Evolutionary conservation across 1,284 basidiomycete genomes (phyloP).

Genomic region (Papiliotrema terrestris): DNA sequence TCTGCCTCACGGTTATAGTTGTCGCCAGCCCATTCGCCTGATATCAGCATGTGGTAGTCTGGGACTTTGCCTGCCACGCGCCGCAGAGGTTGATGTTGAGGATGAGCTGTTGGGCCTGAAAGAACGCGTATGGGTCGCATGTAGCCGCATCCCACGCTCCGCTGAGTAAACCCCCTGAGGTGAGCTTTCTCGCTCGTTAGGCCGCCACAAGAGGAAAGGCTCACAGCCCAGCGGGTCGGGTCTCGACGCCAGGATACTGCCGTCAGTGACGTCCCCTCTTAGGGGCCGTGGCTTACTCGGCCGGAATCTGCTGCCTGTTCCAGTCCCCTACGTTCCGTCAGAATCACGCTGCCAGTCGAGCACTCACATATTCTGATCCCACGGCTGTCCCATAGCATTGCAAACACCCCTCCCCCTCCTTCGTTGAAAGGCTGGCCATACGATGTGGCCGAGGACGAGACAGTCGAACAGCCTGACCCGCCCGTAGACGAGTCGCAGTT

Average conservation of each 20-base stretch:
- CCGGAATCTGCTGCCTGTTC: slow-evolving; percentile 61
- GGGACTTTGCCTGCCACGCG: slow-evolving; percentile 7
- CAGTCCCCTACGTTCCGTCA: slow-evolving; percentile 56
- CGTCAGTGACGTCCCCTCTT: background rate
- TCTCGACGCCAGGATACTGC: slow-evolving; percentile 53
- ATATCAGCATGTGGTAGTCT: background rate
- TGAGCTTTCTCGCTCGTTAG: background rate
- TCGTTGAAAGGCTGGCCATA: slow-evolving; percentile 71
- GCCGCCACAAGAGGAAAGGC: background rate
- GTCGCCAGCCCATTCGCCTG: slow-evolving; percentile 62
- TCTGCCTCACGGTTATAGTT: slow-evolving; percentile 52
- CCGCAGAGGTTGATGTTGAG: slow-evolving; percentile 60
- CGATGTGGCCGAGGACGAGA: slow-evolving; percentile 55
- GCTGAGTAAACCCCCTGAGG: slow-evolving; percentile 57
- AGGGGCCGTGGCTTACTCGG: slow-evolving; percentile 52
- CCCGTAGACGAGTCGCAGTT: slow-evolving; percentile 40
- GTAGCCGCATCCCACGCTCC: slow-evolving; percentile 62
- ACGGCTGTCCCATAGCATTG: slow-evolving; percentile 62
- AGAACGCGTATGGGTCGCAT: slow-evolving; percentile 66
- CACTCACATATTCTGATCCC: slow-evolving; percentile 68
- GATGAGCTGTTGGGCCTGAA: slow-evolving; percentile 64
- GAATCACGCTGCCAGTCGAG: background rate
- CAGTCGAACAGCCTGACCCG: slow-evolving; percentile 67
- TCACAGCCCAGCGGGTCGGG: slow-evolving; percentile 63
- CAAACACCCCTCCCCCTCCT: slow-evolving; percentile 68